Conservation (phyloP, 2,329 filamentous ascomycete genomes). For the Ophiostoma tasmaniense region DNA sequence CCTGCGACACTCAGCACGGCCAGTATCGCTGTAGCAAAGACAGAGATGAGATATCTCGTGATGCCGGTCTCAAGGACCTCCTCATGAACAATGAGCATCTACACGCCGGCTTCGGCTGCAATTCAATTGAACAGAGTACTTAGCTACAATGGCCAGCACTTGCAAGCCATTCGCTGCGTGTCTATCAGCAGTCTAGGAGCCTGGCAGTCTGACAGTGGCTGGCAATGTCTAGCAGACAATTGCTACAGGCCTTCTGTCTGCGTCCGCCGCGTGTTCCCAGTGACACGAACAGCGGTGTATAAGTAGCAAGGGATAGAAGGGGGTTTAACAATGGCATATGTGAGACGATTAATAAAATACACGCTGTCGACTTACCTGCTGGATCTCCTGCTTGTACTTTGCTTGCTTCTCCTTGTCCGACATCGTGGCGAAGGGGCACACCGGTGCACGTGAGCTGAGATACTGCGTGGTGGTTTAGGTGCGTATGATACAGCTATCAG, state of each 20-base stretch:
- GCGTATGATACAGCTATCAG: not conserved
- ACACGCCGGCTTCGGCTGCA: not conserved
- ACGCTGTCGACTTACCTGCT: conserved; percentile 59
- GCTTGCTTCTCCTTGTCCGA: conserved; percentile 59
- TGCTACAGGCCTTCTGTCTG: not conserved
- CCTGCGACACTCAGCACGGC: not conserved
- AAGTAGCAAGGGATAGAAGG: not conserved
- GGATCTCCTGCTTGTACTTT: conserved; percentile 97
- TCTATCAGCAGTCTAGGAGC: not conserved
- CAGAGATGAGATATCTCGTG: not conserved
- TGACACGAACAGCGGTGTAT: not conserved
- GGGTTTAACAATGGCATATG: not conserved
- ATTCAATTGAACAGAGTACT: not conserved
- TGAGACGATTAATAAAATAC: not conserved
- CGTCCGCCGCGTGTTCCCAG: not conserved
- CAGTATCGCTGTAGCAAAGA: not conserved
- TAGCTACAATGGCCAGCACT: not conserved
- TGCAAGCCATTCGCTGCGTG: not conserved
- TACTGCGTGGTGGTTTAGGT: not conserved
- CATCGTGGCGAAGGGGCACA: conserved; percentile 41
- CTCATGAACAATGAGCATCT: not conserved
- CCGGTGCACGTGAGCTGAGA: not conserved
- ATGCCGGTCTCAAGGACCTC: not conserved
- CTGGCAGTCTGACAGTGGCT: no score
- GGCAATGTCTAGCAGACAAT: not conserved